Evolutionary conservation across 2,329 filamentous ascomycete genomes (phyloP).

Genomic region (Aspergillus amoenus): DNA sequence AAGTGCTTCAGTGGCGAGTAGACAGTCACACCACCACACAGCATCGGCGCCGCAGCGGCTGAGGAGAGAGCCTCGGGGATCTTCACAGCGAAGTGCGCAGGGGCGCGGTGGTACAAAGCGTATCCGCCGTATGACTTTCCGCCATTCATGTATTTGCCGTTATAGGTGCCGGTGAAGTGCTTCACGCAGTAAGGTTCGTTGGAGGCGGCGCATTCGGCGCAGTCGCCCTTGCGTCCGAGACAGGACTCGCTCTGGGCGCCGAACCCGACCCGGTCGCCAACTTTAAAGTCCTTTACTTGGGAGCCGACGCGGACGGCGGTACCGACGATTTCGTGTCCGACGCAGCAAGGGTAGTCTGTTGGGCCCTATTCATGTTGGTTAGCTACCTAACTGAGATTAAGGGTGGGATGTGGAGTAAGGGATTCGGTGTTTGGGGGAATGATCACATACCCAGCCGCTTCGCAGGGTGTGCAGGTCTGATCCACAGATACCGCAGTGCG

Average conservation of each 20-base stretch:
- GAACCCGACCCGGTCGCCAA: slow-evolving; percentile 50
- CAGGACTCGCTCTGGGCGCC: slow-evolving; percentile 62
- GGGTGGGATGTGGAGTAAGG: not conserved
- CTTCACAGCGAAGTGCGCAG: slow-evolving; percentile 59
- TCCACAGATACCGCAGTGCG: slow-evolving; percentile 66
- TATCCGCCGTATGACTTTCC: slow-evolving; percentile 67
- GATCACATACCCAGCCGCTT: slow-evolving; percentile 44
- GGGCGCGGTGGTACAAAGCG: slow-evolving; percentile 55
- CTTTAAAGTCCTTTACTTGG: slow-evolving; percentile 28
- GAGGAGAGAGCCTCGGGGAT: slow-evolving; percentile 54
- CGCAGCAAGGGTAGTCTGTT: slow-evolving; percentile 47
- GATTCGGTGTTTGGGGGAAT: not conserved
- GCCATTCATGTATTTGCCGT: slow-evolving; percentile 47
- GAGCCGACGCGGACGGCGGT: slow-evolving; percentile 58
- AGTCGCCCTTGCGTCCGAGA: slow-evolving; percentile 43
- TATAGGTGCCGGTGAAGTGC: slow-evolving; percentile 33
- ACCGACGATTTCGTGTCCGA: slow-evolving; percentile 67
- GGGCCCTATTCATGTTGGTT: slow-evolving; percentile 23
- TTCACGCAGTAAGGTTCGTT: slow-evolving; percentile 37
- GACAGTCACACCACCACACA: slow-evolving; percentile 76
- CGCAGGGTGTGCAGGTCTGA: slow-evolving; percentile 59
- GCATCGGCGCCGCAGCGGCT: slow-evolving; percentile 64
- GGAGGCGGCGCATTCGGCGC: slow-evolving; percentile 53
- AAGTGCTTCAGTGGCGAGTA: slow-evolving; percentile 69
- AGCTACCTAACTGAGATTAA: too few relatives aligned